A percentile compares a stretch with the other conserved stretches of the same genome.
phyloP scores from a whole-genome alignment of 192 early-diverging fungal genomes.

The Pilaira anomala region DNA sequence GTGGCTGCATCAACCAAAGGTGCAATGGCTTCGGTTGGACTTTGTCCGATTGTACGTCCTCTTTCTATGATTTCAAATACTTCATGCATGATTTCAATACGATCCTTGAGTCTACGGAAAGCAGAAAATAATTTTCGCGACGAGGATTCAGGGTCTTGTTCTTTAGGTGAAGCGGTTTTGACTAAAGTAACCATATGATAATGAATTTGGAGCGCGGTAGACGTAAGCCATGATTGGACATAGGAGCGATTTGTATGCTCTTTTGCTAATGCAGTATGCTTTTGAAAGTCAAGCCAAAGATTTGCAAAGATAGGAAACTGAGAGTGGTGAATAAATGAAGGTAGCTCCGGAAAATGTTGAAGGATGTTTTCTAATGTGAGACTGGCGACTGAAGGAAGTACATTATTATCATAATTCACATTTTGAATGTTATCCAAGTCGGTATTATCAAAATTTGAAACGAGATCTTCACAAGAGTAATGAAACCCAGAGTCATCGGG shows the following conservation, averaged over 20 bases:
- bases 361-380: background rate
- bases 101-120: background rate
- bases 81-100: conserved; percentile 2
- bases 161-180: background rate
- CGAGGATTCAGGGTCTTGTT: background rate
- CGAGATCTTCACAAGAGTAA: too few relatives aligned
- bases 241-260: background rate
- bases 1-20: background rate
- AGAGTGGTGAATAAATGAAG: conserved; percentile 12
- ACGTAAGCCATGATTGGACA: conserved; percentile 2
- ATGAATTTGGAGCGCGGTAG: background rate
- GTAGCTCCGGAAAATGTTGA: conserved; percentile 8
- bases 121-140: conserved; percentile 8
- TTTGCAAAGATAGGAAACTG: conserved; percentile 7
- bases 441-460: background rate
- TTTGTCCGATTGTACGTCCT: background rate
- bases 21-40: background rate
- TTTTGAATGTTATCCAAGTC: background rate
- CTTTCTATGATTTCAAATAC: background rate
- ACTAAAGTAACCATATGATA: background rate
- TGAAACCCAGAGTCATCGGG: too few relatives aligned
- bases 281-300: conserved; percentile 21
- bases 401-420: background rate
- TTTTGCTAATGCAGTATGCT: background rate
- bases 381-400: too few relatives aligned